phyloP scores from a whole-genome alignment of 768 basidiomycete species.

The Mycena vitilis region DNA sequence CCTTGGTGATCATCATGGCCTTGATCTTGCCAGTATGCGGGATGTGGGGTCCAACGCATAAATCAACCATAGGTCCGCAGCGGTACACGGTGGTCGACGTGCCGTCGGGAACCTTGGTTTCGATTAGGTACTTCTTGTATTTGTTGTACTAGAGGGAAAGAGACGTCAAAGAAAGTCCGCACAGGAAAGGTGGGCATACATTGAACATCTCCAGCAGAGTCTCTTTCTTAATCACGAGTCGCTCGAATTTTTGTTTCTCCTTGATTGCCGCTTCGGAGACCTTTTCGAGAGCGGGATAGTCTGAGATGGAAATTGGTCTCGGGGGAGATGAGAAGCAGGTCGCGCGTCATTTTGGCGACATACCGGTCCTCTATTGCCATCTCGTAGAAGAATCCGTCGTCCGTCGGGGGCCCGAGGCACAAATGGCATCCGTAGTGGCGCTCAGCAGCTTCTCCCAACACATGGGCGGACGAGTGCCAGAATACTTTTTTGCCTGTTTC shows the following conservation, averaged over 20 bases:
- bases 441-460: slow-evolving; percentile 96
- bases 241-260: slow-evolving; percentile 97
- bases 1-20: slow-evolving; percentile 97
- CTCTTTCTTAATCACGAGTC: slow-evolving; percentile 93
- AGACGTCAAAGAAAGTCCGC: background rate
- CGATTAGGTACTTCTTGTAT: slow-evolving; percentile 96
- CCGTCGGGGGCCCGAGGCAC: slow-evolving; percentile 96
- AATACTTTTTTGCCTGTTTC: slow-evolving; percentile 91
- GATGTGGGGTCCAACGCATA: slow-evolving; percentile 97
- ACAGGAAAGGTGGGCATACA: slow-evolving; percentile 53
- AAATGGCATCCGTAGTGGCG: slow-evolving; percentile 97
- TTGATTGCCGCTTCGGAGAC: slow-evolving; percentile 89
- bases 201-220: slow-evolving; percentile 96
- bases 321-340: slow-evolving; percentile 16
- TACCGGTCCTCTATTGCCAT: slow-evolving; percentile 91
- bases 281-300: slow-evolving; percentile 92
- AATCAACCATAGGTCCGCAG: slow-evolving; percentile 98
- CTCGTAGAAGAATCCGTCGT: slow-evolving; percentile 99
- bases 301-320: slow-evolving; percentile 81
- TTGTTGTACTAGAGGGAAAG: slow-evolving; percentile 85
- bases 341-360: slow-evolving; percentile 17
- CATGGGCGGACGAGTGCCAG: slow-evolving; percentile 99
- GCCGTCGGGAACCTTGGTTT: slow-evolving; percentile 95
- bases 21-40: slow-evolving; percentile 99
- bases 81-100: slow-evolving; percentile 98